Percentiles rank a stretch among this genome's conserved stretches.
phyloP scores from a whole-genome alignment of 306 rosid species.

The Prunus mongolica region DNA sequence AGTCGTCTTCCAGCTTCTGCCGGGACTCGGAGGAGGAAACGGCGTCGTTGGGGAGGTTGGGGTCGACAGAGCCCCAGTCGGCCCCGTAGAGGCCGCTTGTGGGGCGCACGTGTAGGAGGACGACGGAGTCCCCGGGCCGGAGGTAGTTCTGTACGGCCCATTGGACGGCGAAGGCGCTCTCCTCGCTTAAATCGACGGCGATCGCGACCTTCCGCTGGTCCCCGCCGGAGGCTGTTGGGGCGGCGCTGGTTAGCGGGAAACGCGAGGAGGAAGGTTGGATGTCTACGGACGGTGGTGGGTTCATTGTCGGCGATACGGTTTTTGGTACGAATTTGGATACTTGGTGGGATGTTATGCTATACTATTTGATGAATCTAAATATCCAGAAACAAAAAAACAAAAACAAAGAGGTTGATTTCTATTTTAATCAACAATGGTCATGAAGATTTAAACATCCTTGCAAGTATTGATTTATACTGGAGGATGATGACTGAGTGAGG shows the following conservation, averaged over 20 bases:
- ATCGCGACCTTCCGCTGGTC: slow-evolving; percentile 77
- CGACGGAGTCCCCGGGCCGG: slow-evolving; percentile 75
- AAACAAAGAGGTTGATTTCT: too few species aligned
- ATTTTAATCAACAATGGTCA: too few species aligned
- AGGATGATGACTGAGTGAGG: too few species aligned
- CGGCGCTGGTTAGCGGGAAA: neutral
- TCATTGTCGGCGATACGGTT: slow-evolving; percentile 16
- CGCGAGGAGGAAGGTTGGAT: slow-evolving; percentile 25
- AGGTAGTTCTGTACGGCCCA: slow-evolving; percentile 91
- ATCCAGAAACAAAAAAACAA: too few species aligned
- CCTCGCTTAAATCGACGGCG: slow-evolving; percentile 91
- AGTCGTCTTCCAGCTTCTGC: slow-evolving; percentile 59
- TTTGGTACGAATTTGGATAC: too few species aligned
- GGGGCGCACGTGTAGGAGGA: slow-evolving; percentile 90
- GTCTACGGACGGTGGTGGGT: slow-evolving; percentile 13
- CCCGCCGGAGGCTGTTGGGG: slow-evolving; percentile 23
- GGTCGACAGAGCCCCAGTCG: slow-evolving; percentile 71
- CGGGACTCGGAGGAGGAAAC: slow-evolving; percentile 35
- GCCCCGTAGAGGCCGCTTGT: slow-evolving; percentile 87
- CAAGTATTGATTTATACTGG: too few species aligned
- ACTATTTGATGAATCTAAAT: too few species aligned
- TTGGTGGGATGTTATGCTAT: too few species aligned
- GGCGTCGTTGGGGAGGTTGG: neutral
- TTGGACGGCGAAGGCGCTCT: slow-evolving; percentile 86
- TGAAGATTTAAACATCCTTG: too few species aligned